Conservation (phyloP, 495 filamentous ascomycete genomes). For the Arthonia radiata region DNA sequence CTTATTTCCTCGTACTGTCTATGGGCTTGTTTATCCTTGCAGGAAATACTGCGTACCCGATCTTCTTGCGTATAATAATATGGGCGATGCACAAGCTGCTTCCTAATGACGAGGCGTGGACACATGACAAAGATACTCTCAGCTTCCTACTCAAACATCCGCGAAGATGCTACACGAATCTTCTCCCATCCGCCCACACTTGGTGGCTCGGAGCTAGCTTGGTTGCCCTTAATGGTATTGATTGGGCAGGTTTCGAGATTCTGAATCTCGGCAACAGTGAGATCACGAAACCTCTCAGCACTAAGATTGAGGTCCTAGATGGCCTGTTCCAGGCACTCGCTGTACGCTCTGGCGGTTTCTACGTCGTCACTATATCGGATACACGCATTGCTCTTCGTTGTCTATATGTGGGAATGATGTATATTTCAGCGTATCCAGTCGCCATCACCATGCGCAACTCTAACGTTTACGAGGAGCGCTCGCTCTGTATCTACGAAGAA, state of each 20-base stretch:
- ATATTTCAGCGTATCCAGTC: constrained; percentile 39
- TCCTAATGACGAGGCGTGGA: constrained; percentile 18
- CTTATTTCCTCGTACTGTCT: constrained; percentile 46
- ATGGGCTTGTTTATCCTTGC: constrained; percentile 59
- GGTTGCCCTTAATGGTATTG: constrained; percentile 49
- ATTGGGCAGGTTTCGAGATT: constrained; percentile 63
- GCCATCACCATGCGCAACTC: constrained; percentile 27
- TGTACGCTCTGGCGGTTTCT: constrained; percentile 65
- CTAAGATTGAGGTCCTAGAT: constrained; percentile 30
- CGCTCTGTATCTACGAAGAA: constrained; percentile 39
- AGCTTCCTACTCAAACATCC: constrained; percentile 65
- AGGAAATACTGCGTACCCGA: constrained; percentile 60
- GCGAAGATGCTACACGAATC: constrained; percentile 54
- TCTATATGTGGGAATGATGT: constrained; percentile 87
- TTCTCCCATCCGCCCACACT: constrained; percentile 53
- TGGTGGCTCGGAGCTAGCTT: constrained; percentile 59
- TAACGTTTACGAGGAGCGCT: constrained; percentile 29
- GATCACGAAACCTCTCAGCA: constrained; percentile 45
- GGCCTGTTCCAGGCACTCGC: too few relatives aligned
- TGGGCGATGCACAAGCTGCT: constrained; percentile 32
- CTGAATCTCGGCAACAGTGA: too few relatives aligned
- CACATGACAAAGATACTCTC: constrained; percentile 35
- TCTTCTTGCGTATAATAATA: constrained; percentile 54
- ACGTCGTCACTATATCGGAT: constrained; percentile 45
- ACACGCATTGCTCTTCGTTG: constrained; percentile 51